Evolutionary conservation across 2,329 filamentous ascomycete genomes (phyloP).

Genomic region (Penicillium janthinellum): DNA sequence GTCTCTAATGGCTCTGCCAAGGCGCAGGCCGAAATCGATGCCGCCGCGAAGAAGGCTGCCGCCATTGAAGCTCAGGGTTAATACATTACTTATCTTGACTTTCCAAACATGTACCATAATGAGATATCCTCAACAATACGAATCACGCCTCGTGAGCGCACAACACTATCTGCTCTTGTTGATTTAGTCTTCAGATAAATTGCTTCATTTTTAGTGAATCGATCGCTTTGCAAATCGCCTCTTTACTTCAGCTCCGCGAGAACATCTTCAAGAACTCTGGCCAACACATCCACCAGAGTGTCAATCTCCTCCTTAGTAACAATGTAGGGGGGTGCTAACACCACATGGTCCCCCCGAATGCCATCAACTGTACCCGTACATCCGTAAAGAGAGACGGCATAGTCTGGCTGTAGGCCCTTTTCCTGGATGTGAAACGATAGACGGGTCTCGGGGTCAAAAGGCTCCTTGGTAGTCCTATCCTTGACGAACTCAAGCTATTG

Average conservation of each 20-base stretch:
- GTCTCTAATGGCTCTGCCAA: constrained; percentile 28
- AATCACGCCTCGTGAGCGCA: neutral
- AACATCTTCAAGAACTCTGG: constrained; percentile 55
- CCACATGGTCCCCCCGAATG: constrained; percentile 66
- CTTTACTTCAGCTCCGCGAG: constrained; percentile 33
- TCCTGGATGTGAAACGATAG: constrained; percentile 56
- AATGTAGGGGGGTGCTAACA: constrained; percentile 70
- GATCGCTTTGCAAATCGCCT: neutral
- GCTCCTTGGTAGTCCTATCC: constrained; percentile 56
- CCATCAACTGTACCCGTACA: constrained; percentile 64
- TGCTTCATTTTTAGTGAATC: neutral
- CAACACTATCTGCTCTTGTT: neutral
- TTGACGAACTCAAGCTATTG: constrained; percentile 58
- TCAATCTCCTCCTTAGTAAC: constrained; percentile 60
- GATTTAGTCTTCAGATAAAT: neutral
- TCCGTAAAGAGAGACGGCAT: constrained; percentile 64
- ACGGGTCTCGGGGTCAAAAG: constrained; percentile 50
- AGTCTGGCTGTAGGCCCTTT: constrained; percentile 46
- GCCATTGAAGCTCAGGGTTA: constrained; percentile 30
- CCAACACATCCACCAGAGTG: constrained; percentile 55
- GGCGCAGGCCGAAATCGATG: constrained; percentile 15
- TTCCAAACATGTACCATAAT: constrained; percentile 22
- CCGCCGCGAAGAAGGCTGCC: constrained; percentile 22
- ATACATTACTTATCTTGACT: constrained; percentile 7
- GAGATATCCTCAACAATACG: constrained; percentile 5